These are phyloP conservation scores for Pythium folliculosum DNA, from an alignment of 352 stramenopile genomes.

Conservation along the genomic window DNA sequence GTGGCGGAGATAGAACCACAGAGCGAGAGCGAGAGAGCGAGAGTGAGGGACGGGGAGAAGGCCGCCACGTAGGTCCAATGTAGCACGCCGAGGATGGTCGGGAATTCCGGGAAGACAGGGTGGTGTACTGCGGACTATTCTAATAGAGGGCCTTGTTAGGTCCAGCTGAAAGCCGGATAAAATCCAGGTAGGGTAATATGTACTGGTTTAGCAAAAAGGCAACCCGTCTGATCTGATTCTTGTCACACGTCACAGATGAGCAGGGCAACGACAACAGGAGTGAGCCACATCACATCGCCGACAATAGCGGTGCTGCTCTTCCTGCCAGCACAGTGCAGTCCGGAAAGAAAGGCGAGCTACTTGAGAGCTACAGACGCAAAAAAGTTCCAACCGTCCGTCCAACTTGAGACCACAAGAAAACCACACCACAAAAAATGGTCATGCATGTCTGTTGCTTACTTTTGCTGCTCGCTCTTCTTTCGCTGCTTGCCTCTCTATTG, in stretches of 20 bases:
- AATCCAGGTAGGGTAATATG: not conserved
- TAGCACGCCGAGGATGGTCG: constrained; percentile 9
- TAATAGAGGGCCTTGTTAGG: constrained; percentile 14
- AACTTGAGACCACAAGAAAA: too few relatives aligned
- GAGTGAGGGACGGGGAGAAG: not conserved
- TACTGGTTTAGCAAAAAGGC: not conserved
- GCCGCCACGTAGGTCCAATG: constrained; percentile 15
- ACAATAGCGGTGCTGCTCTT: too few relatives aligned
- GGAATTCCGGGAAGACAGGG: not conserved
- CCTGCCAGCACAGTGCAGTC: too few relatives aligned
- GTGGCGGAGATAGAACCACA: not conserved
- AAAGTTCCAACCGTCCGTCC: too few relatives aligned
- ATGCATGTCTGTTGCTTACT: too few relatives aligned
- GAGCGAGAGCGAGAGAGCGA: not conserved
- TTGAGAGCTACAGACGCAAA: too few relatives aligned
- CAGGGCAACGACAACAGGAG: too few relatives aligned
- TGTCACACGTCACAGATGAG: not conserved
- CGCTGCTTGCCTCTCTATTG: too few relatives aligned
- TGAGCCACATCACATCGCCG: too few relatives aligned
- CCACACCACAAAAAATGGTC: too few relatives aligned
- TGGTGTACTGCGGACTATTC: not conserved
- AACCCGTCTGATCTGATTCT: not conserved
- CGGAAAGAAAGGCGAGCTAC: too few relatives aligned
- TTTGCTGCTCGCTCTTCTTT: too few relatives aligned
- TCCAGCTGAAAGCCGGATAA: constrained; percentile 16